Base-by-base conservation (phyloP, 345 rosid species). In the Arabidopsis suecica region DNA sequence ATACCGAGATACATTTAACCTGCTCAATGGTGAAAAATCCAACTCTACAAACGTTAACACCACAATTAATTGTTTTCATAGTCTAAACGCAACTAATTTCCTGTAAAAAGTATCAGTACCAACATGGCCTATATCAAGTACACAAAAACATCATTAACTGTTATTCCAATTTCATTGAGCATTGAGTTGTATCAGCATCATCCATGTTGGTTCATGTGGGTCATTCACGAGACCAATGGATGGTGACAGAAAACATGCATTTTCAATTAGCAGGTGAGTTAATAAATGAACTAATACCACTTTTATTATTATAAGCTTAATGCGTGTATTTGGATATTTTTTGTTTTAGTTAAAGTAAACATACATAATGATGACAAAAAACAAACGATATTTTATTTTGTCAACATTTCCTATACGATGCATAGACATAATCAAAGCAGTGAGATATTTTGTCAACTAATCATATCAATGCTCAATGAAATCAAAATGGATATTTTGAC, bases 141-240 rank as follows among this genome's bases (percentile, higher is more conserved):
- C 18, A 16, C 18, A 16, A 16, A 16, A 16, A 16, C 18, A 16
- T 16, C 18, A 16, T 16, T 16, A 16, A 16, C 18, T 16, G 18
- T 16, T 16, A 16, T 16, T 16, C 18, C 18, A 16, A 16, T 16
- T 16, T 16, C 18, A 16, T 16, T 16, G 50, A 18, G 3, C 33
- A 45, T 36, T 32, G 16, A 47, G 58, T 57, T 55, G 32, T 38
- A 65, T 56, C 49, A 58, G 16, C 56, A 69, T 56, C 61, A 49
- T 68, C 79, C 73, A 67, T 59, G 73, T 45, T 68, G 62, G 73
- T 68, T 68, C 68, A 75, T 75, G 74, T 59, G 79, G 69, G 74
- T 51, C 74, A 68, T 50, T 68, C 68, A 60, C 65, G 73, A 75
- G 67, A 66, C 60, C 38, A 47, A 57, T 37, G 65, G 55, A 60